Evolutionary conservation across 331 rosid genomes (phyloP).

Genomic region (Telfairia occidentalis): DNA sequence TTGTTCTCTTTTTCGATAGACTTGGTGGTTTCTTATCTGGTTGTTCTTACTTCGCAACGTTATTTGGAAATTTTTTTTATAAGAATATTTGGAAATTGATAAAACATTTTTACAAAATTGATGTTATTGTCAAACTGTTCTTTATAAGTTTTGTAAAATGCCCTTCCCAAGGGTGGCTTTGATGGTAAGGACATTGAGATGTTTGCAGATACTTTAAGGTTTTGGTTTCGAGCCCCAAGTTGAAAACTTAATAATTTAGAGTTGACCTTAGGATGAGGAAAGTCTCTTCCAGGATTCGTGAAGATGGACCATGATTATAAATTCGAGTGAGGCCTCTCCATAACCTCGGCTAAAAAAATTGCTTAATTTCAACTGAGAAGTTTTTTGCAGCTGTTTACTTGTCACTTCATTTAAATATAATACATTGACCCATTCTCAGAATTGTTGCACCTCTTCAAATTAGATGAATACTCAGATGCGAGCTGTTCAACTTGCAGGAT

Average conservation of each 20-base stretch:
- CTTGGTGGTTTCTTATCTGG: too few relatives aligned
- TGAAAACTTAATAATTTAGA: neutral
- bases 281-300: neutral
- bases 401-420: neutral
- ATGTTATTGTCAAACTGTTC: neutral
- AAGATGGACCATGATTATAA: neutral
- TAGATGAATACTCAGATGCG: conserved; percentile 10
- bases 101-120: too few relatives aligned
- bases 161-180: neutral
- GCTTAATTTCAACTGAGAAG: neutral
- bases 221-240: neutral
- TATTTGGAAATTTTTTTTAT: too few relatives aligned
- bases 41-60: too few relatives aligned
- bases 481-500: conserved; percentile 35
- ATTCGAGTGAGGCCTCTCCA: neutral
- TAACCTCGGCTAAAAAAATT: neutral
- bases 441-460: neutral
- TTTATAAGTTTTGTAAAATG: neutral
- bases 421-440: neutral
- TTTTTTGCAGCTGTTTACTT: neutral
- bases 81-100: too few relatives aligned
- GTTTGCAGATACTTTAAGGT: neutral
- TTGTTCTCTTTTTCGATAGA: too few relatives aligned
- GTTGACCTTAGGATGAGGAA: neutral
- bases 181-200: neutral